These are phyloP conservation scores for Phytophthora europaea DNA, from an alignment of 352 stramenopile genomes.

Conservation along the genomic window DNA sequence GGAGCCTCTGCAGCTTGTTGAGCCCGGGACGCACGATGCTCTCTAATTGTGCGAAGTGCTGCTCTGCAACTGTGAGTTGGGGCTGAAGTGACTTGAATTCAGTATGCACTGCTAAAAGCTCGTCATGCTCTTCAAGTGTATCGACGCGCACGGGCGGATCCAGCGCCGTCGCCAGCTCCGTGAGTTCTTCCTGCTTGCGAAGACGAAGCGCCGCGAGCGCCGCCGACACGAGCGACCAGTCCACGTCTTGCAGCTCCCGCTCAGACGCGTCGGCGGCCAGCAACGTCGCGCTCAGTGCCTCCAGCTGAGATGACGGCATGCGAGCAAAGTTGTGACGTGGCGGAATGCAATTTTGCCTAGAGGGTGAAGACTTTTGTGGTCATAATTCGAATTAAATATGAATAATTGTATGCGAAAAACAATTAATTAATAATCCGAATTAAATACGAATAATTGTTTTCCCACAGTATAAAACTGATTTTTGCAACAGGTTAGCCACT, in stretches of 20 bases:
- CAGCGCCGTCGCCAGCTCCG: slow-evolving; percentile 26
- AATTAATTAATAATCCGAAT: no score
- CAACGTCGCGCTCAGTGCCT: slow-evolving; percentile 31
- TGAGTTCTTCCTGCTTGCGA: slow-evolving; percentile 31
- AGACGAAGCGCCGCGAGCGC: slow-evolving; percentile 24
- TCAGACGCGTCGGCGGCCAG: slow-evolving; percentile 22
- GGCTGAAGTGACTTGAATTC: slow-evolving; percentile 35
- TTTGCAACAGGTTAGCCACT: no score
- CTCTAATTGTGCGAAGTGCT: slow-evolving; percentile 60
- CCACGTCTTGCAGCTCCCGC: slow-evolving; percentile 24
- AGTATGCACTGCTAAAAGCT: slow-evolving; percentile 17
- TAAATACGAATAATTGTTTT: no score
- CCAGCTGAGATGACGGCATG: slow-evolving; percentile 17
- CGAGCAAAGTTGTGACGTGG: neutral
- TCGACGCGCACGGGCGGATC: neutral
- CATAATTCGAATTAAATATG: neutral
- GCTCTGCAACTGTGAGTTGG: slow-evolving; percentile 38
- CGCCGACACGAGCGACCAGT: slow-evolving; percentile 31
- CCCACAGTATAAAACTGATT: no score
- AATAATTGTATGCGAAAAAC: no score
- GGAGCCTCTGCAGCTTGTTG: slow-evolving; percentile 44
- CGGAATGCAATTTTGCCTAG: neutral
- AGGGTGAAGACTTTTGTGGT: neutral
- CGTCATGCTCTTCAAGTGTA: slow-evolving; percentile 29
- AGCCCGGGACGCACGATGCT: slow-evolving; percentile 48